phyloP scores from a whole-genome alignment of 108 stramenopile genomes.

The Nannochloropsis gaditana region DNA sequence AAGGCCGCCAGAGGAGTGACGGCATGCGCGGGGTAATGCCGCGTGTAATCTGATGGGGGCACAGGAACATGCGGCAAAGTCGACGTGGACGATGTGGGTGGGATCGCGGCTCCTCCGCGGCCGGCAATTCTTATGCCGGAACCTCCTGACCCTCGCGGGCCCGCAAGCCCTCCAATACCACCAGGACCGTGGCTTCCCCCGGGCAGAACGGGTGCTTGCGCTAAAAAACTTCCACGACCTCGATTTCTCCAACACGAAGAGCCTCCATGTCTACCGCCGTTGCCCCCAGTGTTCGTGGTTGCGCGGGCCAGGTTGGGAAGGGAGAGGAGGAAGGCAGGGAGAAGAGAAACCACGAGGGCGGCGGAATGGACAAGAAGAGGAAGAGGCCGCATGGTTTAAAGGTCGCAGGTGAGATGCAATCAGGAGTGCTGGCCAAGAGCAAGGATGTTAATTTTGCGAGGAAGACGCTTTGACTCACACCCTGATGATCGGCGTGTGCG shows the following conservation, averaged over 20 bases:
- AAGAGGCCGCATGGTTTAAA: not conserved
- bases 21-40: conserved; percentile 14
- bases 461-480: too few species aligned
- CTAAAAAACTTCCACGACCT: not conserved
- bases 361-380: not conserved
- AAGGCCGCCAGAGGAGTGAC: conserved; percentile 11
- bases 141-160: not conserved
- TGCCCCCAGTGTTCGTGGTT: not conserved
- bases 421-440: not conserved
- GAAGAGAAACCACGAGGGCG: not conserved
- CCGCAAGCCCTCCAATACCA: not conserved
- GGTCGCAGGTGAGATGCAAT: not conserved
- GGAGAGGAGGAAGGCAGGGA: conserved; percentile 1
- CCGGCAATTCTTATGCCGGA: not conserved
- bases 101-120: not conserved
- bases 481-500: too few species aligned
- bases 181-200: not conserved
- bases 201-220: not conserved
- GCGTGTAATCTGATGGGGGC: not conserved
- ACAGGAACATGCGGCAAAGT: not conserved
- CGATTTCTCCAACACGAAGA: not conserved
- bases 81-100: not conserved
- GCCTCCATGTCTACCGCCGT: not conserved
- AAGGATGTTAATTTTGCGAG: not conserved
- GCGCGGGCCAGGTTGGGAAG: not conserved